These are phyloP conservation scores for Annulohypoxylon moriforme DNA, from an alignment of 495 filamentous ascomycete genomes.

Conservation along the genomic window DNA sequence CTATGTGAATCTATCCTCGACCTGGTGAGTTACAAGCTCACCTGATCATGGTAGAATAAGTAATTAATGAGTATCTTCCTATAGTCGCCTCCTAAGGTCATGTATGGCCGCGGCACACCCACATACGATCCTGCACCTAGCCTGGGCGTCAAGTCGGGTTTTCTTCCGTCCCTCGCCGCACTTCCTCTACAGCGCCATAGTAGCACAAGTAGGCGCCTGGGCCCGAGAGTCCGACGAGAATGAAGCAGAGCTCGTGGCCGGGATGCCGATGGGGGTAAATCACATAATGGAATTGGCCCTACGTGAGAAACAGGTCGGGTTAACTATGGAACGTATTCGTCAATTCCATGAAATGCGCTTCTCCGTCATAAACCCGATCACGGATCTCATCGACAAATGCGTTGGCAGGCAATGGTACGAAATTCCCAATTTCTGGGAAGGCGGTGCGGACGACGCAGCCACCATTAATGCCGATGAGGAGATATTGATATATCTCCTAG, in stretches of 20 bases:
- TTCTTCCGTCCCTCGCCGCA: conserved; percentile 56
- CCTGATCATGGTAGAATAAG: background rate
- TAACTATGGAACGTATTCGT: conserved; percentile 53
- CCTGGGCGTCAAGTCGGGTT: conserved; percentile 42
- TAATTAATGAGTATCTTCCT: background rate
- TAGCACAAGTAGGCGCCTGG: conserved; percentile 50
- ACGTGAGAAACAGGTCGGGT: conserved; percentile 39
- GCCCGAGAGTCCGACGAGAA: conserved; percentile 44
- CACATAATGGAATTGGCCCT: conserved; percentile 51
- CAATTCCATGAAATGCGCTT: conserved; percentile 48
- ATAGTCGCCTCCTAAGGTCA: conserved; percentile 25
- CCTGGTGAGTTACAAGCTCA: conserved; percentile 25
- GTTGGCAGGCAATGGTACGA: background rate
- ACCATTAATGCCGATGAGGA: conserved; percentile 38
- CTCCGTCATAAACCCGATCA: conserved; percentile 50
- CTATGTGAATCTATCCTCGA: conserved; percentile 49
- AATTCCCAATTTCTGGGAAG: background rate
- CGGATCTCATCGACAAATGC: conserved; percentile 50
- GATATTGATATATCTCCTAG: conserved; percentile 46
- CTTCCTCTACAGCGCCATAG: conserved; percentile 53
- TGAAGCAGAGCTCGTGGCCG: conserved; percentile 31
- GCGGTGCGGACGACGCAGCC: conserved; percentile 41
- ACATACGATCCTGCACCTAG: conserved; percentile 47
- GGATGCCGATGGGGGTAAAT: conserved; percentile 43
- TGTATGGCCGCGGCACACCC: conserved; percentile 8